phyloP scores from a whole-genome alignment of 495 filamentous ascomycete species.

The Coniosporium apollinis region DNA sequence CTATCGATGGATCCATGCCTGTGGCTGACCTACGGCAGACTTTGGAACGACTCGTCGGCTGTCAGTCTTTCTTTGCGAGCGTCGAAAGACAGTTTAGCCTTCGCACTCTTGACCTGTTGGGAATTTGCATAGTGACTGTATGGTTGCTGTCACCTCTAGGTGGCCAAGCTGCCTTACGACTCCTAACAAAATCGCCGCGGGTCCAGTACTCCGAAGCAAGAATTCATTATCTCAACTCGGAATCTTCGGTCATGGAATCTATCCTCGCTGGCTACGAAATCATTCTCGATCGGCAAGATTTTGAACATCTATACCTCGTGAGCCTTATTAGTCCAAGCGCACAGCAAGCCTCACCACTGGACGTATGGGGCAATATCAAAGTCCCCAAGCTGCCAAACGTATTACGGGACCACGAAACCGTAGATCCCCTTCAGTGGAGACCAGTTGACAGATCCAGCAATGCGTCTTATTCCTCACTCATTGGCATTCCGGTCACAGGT shows the following conservation, averaged over 20 bases:
- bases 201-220: too few species aligned
- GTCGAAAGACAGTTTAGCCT: conserved; percentile 7
- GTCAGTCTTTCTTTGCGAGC: conserved; percentile 7
- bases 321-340: conserved; percentile 5
- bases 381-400: too few species aligned
- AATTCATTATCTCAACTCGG: too few species aligned
- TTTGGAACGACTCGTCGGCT: conserved; percentile 10
- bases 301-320: conserved; percentile 7
- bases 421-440: too few species aligned
- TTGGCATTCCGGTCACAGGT: too few species aligned
- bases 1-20: background rate
- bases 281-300: background rate
- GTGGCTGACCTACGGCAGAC: background rate
- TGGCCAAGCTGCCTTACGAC: conserved; percentile 12
- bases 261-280: conserved; percentile 4
- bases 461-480: too few species aligned
- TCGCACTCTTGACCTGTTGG: conserved; percentile 4
- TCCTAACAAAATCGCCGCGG: too few species aligned
- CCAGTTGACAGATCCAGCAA: too few species aligned
- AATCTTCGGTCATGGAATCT: too few species aligned
- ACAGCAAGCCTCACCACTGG: conserved; percentile 7
- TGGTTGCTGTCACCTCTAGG: conserved; percentile 10
- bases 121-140: conserved; percentile 3
- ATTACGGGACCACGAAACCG: too few species aligned
- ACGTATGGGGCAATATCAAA: conserved; percentile 13